Evolutionary conservation across 257 asterid genomes (phyloP), one percentile per base, ranked within the genome.

Genomic region (Primulina huaijiensis): DNA sequence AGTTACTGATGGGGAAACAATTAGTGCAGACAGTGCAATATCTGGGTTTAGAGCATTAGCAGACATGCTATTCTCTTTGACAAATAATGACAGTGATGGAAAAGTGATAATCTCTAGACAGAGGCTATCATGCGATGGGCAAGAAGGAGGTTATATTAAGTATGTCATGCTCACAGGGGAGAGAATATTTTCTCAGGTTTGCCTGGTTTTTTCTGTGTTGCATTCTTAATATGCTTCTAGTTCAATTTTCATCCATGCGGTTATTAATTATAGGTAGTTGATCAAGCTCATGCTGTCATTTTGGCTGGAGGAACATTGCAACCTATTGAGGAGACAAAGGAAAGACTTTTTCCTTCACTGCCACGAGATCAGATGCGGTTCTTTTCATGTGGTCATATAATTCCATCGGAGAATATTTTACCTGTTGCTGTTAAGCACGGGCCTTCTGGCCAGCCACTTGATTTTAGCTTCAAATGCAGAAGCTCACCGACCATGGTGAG

Each of bases 141-240:
- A 68, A 57, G 86, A 82, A 77, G 85, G 85, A 76, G 96, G 99
- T 60, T 82, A 79, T 64, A 78, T 93, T 70, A 93, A 93, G 80
- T 93, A 86, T 82, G 95, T 89, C 79, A 93, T 89, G 99, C 93
- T 93, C 75, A 90, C 95, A 21, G 99, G 99, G 68, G 99, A 93
- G 79, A 89, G 84, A 79, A 87, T 93, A 19, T 93, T 93, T 82
- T 88, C 89, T 37, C 91, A 93, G 96, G 99, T 93, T 80, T 71
- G 91, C 75, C 72, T 37, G 57, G 62, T 70, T 38, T 65, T 70
- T 67, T 30, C 60, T 30, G 72, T 63, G 29, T 60, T 59, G 27
- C 25, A 64, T 62, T 76, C 35, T 43, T 43, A 7, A 17, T 29
- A 23, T 60, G 60, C 16, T 40, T 31, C 21, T 2, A 10, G 12